Evolutionary conservation across 1,139 yeast species (phyloP).

Genomic region (Suhomyces wounanorum): DNA sequence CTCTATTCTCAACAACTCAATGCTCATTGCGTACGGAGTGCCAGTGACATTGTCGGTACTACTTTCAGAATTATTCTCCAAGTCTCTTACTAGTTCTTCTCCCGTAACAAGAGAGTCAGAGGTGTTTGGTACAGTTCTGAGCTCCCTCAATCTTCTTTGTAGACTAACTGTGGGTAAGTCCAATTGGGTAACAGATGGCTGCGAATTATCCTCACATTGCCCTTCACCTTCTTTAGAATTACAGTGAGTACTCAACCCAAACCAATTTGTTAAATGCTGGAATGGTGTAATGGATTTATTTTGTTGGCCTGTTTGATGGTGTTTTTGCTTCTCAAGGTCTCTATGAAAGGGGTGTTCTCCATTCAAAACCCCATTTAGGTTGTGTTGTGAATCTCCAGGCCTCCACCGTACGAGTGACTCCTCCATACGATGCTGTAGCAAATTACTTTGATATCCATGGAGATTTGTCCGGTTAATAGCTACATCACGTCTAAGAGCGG

Average conservation of each 20-base stretch:
- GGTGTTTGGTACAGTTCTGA: background rate
- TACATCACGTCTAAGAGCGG: background rate
- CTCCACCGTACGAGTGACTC: conserved; percentile 54
- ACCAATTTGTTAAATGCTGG: background rate
- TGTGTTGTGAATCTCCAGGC: conserved; percentile 49
- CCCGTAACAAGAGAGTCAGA: background rate
- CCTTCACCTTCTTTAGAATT: background rate
- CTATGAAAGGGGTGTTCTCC: conserved; percentile 44
- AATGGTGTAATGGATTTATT: background rate
- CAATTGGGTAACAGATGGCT: background rate
- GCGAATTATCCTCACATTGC: background rate
- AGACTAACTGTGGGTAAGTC: background rate
- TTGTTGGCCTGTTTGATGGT: background rate
- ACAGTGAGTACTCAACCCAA: background rate
- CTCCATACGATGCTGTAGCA: conserved; percentile 49
- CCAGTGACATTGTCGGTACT: background rate
- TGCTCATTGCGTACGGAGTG: background rate
- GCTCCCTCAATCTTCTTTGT: background rate
- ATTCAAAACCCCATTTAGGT: conserved; percentile 38
- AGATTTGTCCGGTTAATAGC: background rate
- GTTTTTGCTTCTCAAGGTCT: background rate
- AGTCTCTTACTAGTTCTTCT: background rate
- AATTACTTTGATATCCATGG: conserved; percentile 19
- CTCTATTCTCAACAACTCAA: background rate
- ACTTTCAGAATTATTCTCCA: background rate